Conservation (phyloP, 2,329 filamentous ascomycete genomes). For the Ophiocordyceps camponoti-floridani region DNA sequence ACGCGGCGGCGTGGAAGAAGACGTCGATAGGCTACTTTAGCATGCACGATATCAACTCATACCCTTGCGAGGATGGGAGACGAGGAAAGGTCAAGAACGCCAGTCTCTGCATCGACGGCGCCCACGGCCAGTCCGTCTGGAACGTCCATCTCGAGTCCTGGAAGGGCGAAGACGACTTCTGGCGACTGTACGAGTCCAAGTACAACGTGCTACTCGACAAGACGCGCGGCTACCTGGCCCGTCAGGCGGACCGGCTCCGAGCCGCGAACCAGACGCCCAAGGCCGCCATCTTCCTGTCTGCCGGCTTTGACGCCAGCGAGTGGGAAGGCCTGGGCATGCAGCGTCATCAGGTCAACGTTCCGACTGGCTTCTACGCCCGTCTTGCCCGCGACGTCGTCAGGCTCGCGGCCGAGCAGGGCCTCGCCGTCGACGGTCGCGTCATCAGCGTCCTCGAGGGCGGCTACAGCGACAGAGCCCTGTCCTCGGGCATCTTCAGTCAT, state of each 20-base stretch:
- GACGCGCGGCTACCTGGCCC: conserved; percentile 55
- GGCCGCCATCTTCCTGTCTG: conserved; percentile 84
- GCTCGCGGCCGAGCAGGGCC: conserved; percentile 62
- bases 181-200: conserved; percentile 65
- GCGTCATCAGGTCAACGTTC: conserved; percentile 85
- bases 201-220: conserved; percentile 69
- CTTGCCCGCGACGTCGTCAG: conserved; percentile 74
- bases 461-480: conserved; percentile 82
- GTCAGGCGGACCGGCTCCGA: conserved; percentile 49
- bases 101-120: conserved; percentile 84
- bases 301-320: conserved; percentile 93
- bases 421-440: conserved; percentile 64
- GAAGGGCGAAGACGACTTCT: conserved; percentile 72
- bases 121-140: conserved; percentile 88
- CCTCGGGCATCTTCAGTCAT: conserved; percentile 79
- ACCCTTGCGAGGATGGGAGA: conserved; percentile 89
- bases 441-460: conserved; percentile 92
- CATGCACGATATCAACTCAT: conserved; percentile 95
- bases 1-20: conserved; percentile 60
- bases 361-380: conserved; percentile 87
- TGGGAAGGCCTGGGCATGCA: conserved; percentile 91
- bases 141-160: conserved; percentile 87
- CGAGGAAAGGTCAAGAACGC: conserved; percentile 86
- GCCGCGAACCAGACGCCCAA: conserved; percentile 46
- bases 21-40: conserved; percentile 90